Evolutionary conservation across 176 grass and related monocot genomes (phyloP).

Genomic region (Hordeum marinum): DNA sequence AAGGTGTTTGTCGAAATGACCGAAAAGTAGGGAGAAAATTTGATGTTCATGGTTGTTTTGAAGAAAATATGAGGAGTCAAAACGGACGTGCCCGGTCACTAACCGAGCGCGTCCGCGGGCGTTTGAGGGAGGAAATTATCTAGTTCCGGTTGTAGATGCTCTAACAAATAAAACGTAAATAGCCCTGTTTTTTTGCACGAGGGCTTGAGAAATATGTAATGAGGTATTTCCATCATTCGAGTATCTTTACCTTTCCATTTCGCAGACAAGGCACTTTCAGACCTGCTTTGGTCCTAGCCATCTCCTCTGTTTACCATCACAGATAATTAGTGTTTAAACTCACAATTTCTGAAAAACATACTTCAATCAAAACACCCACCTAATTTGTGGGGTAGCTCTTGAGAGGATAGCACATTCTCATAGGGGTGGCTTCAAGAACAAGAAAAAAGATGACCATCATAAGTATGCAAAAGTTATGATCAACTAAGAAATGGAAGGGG

Average conservation of each 20-base stretch:
- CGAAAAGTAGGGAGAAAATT: too few species aligned
- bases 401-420: neutral
- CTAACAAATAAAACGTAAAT: neutral
- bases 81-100: too few species aligned
- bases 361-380: neutral
- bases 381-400: neutral
- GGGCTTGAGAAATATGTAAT: too few species aligned
- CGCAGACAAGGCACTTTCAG: neutral
- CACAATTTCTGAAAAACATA: neutral
- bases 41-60: too few species aligned
- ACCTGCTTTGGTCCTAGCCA: neutral
- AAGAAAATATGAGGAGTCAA: too few species aligned
- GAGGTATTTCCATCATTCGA: neutral
- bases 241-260: neutral
- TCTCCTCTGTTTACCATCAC: neutral
- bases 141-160: too few species aligned
- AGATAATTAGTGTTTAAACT: neutral
- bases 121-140: too few species aligned
- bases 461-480: neutral
- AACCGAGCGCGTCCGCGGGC: too few species aligned
- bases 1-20: too few species aligned
- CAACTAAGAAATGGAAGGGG: neutral
- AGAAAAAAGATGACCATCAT: neutral
- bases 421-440: neutral
- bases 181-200: neutral